Base-by-base conservation (phyloP, 2,329 filamentous ascomycete species). In the Ophiostoma sp. region DNA sequence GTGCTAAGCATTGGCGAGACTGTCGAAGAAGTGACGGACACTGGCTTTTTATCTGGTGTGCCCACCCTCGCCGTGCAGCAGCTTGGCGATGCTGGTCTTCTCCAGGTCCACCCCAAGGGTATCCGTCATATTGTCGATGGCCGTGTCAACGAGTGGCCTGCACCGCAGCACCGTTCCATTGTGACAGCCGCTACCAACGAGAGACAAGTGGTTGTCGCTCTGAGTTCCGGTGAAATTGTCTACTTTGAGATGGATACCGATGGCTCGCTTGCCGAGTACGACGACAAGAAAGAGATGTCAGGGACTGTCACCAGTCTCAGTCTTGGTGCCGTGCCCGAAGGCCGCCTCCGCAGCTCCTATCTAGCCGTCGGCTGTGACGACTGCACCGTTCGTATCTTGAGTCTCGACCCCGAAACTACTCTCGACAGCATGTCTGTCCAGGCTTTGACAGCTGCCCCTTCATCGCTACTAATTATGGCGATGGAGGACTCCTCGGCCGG, bases 221-320 rank as follows among this genome's bases (percentile, higher is more conserved):
- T 99, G 40, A 98, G 93, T 76, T 97, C 93, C 8, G 94, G 94
- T 49, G 95, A 99, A 77, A 94, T 99, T 71, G 91, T 97, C 58
- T 99, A 98, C 76, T 99, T 99, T 73, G 96, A 99, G 77, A 94
- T 97, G 87, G 95, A 97, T 75, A 85, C 87, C 0, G 94, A 98
- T 77, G 93, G 93, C 42, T 91, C 91, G 3, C 82, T 98, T 44
- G 92, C 92, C 45, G 94, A 98, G 79, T 97, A 97, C 73, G 91
- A 98, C 72, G 93, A 98, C 75, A 93, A 94, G 77, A 92, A 93
- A 74, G 90, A 96, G 74, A 95, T 99, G 90, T 93, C 91, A 67
- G 94, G 93, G 63, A 97, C 93, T 0, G 93, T 99, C 65, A 98
- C 93, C 18, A 96, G 91, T 73, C 82, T 99, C n/a, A 96, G 93